Conservation (phyloP, 2,329 filamentous ascomycete genomes). For the Nigrograna mackinnonii region DNA sequence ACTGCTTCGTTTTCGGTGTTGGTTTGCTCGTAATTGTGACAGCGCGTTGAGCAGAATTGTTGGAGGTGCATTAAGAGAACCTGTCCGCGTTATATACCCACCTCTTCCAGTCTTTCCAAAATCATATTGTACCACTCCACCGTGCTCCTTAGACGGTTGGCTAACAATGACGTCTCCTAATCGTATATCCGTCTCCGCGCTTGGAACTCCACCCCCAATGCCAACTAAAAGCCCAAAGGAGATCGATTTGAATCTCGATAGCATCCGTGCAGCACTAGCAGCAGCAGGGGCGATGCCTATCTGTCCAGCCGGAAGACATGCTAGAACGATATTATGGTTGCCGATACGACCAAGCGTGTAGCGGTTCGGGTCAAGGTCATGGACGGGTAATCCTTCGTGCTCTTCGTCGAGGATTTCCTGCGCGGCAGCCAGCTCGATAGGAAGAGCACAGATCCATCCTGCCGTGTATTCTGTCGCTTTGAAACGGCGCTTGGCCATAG, state of each 20-base stretch:
- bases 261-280: neutral
- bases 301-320: neutral
- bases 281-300: constrained; percentile 2
- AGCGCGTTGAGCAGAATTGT: constrained; percentile 2
- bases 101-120: constrained; percentile 1
- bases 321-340: neutral
- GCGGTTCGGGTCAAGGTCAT: constrained; percentile 2
- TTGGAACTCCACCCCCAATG: constrained; percentile 1
- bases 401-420: constrained; percentile 35
- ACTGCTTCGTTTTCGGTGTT: neutral
- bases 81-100: neutral
- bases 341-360: constrained; percentile 1
- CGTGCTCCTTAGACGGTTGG: neutral
- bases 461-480: constrained; percentile 33
- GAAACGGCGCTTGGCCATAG: too few relatives aligned
- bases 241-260: constrained; percentile 1
- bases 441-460: constrained; percentile 38
- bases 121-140: neutral
- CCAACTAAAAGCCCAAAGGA: neutral
- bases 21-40: neutral
- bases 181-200: neutral
- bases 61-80: neutral
- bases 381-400: constrained; percentile 11
- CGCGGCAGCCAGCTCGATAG: constrained; percentile 33
- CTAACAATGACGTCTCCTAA: constrained; percentile 1